A percentile compares a stretch with the other conserved stretches of the same genome.
These are phyloP conservation scores for Pythium graminicola DNA, from an alignment of 352 stramenopile genomes.

Conservation along the genomic window DNA sequence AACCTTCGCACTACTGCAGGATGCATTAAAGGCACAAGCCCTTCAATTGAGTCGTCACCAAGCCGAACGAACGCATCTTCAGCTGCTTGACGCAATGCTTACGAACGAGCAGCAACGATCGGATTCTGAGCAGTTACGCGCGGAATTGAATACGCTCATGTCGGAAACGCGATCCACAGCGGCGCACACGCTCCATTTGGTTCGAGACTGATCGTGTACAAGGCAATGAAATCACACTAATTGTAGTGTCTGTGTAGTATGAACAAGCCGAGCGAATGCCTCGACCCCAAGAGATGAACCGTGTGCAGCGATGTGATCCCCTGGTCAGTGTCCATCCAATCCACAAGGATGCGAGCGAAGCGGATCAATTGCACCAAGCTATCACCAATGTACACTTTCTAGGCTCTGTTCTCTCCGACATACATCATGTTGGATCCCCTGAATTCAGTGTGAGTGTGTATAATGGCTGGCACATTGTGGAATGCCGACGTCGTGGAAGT, in stretches of 20 bases:
- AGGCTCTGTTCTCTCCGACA: neutral
- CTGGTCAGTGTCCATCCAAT: neutral
- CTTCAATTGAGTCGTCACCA: neutral
- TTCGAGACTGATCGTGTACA: neutral
- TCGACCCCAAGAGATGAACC: neutral
- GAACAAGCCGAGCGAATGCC: conserved; percentile 4
- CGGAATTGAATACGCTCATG: conserved; percentile 3
- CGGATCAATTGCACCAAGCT: conserved; percentile 4
- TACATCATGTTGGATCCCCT: neutral
- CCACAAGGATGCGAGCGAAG: neutral
- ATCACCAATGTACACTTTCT: conserved; percentile 10
- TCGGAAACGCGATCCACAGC: conserved; percentile 1
- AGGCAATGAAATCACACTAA: neutral
- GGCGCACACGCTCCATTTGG: conserved; percentile 2
- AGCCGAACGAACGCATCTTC: neutral
- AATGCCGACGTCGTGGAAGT: conserved; percentile 5
- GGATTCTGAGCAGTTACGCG: neutral
- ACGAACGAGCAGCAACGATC: neutral
- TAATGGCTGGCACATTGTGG: conserved; percentile 14
- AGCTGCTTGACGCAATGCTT: neutral
- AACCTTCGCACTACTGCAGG: neutral
- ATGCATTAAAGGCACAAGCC: conserved; percentile 4
- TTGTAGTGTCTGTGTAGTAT: neutral
- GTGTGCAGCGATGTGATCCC: neutral
- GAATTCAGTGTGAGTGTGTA: conserved; percentile 5